These are phyloP conservation scores for Cercophora scortea DNA, from an alignment of 495 filamentous ascomycete genomes.

Conservation along the genomic window DNA sequence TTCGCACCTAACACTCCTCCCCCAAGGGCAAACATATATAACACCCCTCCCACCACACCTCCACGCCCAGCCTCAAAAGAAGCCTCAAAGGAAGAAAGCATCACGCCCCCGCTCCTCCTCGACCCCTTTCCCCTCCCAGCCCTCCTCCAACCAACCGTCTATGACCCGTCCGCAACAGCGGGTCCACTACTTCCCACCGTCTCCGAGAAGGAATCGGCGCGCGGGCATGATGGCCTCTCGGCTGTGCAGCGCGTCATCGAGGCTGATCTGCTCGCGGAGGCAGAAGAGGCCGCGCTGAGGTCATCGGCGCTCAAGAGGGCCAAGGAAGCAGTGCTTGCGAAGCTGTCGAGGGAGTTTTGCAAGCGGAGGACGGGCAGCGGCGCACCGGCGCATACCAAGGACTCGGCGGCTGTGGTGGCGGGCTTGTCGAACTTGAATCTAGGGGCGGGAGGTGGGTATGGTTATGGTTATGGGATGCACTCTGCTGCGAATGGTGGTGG, in stretches of 20 bases:
- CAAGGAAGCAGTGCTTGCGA: constrained; percentile 37
- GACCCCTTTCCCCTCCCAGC: constrained; percentile 32
- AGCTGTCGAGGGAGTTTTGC: constrained; percentile 35
- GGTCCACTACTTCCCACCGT: background rate
- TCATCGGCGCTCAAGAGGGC: constrained; percentile 34
- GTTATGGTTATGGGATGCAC: no score
- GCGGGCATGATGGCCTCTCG: constrained; percentile 29
- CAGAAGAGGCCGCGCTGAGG: constrained; percentile 33
- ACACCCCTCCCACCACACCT: no score
- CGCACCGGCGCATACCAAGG: constrained; percentile 7
- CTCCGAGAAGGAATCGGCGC: background rate
- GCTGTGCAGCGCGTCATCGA: constrained; percentile 35
- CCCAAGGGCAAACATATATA: no score
- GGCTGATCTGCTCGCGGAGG: constrained; percentile 28
- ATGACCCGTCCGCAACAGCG: constrained; percentile 27
- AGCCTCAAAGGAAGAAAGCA: constrained; percentile 12
- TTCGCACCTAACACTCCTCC: background rate
- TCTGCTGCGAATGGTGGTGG: no score
- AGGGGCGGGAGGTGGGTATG: no score
- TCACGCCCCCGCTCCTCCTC: constrained; percentile 45
- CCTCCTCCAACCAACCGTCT: constrained; percentile 36
- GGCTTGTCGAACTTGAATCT: constrained; percentile 1
- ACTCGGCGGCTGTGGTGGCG: constrained; percentile 19
- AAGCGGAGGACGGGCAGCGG: constrained; percentile 6
- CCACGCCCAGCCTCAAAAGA: background rate